A percentile compares a stretch with the other conserved stretches of the same genome.
Conservation (phyloP, 1,284 basidiomycete species). For the Malassezia brasiliensis region DNA sequence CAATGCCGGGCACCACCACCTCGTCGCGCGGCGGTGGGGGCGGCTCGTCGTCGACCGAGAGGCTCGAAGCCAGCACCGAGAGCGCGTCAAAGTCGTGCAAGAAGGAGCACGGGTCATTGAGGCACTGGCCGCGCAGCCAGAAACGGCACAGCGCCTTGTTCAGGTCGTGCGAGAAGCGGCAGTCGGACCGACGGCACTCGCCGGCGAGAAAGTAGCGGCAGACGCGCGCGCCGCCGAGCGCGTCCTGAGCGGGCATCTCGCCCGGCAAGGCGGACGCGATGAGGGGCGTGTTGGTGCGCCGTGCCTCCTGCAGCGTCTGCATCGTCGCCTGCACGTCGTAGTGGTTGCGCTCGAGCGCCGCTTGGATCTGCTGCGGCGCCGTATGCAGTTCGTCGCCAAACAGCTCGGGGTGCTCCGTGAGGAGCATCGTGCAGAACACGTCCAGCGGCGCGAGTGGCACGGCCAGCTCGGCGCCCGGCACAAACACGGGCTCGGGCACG, state of each 20-base stretch:
- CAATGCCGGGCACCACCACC: conserved; percentile 1
- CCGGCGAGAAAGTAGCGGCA: conserved; percentile 94
- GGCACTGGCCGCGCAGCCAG: conserved; percentile 82
- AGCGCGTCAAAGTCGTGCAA: conserved; percentile 52
- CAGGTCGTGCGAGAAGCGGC: conserved; percentile 62
- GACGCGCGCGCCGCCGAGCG: conserved; percentile 52
- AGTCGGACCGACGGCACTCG: conserved; percentile 88
- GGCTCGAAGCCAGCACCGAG: conserved; percentile 55
- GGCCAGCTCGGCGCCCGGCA: not conserved
- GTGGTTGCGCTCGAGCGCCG: conserved; percentile 69
- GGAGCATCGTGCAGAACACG: conserved; percentile 12
- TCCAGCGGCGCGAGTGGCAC: conserved; percentile 5
- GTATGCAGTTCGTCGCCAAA: not conserved
- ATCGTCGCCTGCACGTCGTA: conserved; percentile 90
- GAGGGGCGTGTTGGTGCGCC: not conserved
- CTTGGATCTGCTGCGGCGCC: conserved; percentile 51
- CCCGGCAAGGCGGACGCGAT: not conserved
- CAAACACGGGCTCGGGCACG: not conserved
- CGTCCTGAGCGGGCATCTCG: not conserved
- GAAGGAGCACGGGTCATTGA: conserved; percentile 44
- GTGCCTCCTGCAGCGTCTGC: conserved; percentile 67
- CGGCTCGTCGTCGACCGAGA: conserved; percentile 53
- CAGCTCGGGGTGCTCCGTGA: conserved; percentile 8
- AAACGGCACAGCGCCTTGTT: conserved; percentile 75
- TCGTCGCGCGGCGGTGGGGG: conserved; percentile 48